Evolutionary conservation across 2,329 filamentous ascomycete species (phyloP), one percentile per base, ranked within the genome.

Genomic region (Esteya vermicola): DNA sequence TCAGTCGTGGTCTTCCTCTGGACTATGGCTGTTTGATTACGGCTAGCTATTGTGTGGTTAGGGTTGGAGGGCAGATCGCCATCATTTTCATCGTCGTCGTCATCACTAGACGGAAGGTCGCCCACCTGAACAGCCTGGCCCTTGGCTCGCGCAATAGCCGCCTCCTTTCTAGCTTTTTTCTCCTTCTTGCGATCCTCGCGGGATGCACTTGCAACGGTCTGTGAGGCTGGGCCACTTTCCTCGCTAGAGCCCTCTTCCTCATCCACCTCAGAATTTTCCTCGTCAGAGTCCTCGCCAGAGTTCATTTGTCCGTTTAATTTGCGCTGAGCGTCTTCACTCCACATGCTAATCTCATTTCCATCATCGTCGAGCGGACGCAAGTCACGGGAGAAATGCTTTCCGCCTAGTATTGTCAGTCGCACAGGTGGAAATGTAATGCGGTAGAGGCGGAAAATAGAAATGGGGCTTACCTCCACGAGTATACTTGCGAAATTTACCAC

Each of bases 351-450:
- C 51, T 85, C 78, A 54, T 91, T 91, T 51, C 89, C 91, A 55
- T 96, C 84, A 50, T 78, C 79, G 54, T 95, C 88, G 54, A 91
- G 65, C 18, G 88, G 88, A 59, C 84, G 79, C 35, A 96, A 77
- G 58, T 95, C 80, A 49, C 85, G 81, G 50, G 88, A 95, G 66
- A 93, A 98, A 56, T 93, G 81, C 64, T 95, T 94, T 55, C 91
- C 91, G 47, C 88, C 88, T 94, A 48, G 2, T 1, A 8, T n/a
- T n/a, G n/a, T n/a, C n/a, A n/a, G n/a, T n/a, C n/a, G n/a, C n/a
- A n/a, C n/a, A n/a, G n/a, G n/a, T n/a, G n/a, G n/a, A n/a, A n/a
- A n/a, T n/a, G n/a, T n/a, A n/a, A n/a, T n/a, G n/a, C n/a, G n/a
- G n/a, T n/a, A n/a, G n/a, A n/a, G n/a, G n/a, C n/a, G n/a, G n/a